Evolutionary conservation across 139 green algal genomes (phyloP), one percentile per base, ranked within the genome.

Genomic region (Ettlia oleoabundans): DNA sequence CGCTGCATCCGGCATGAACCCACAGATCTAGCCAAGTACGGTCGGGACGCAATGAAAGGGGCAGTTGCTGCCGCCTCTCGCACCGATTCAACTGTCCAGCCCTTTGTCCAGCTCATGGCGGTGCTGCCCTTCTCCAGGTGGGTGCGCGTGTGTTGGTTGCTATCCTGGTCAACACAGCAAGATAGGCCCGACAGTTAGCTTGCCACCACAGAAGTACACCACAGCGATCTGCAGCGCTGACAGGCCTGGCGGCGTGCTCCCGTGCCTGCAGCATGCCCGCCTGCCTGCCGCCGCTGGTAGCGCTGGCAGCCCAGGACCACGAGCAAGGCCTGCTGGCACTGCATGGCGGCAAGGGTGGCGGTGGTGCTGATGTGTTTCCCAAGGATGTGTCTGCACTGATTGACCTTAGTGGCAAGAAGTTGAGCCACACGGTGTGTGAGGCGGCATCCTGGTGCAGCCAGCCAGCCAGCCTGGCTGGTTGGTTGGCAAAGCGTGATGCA

Each of bases 371-470:
- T 5, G 38, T 71, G 58, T 81, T 81, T 19, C 75, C 75, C 1
- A 38, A 55, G n/a, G 75, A 71, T 2, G 58, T 81, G 58, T 28
- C 33, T 13, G 55, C 80, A 18, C 88, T 93, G 42, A 80, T 94
- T 43, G 91, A 94, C 75, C 53, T 93, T 41, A 77, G 71, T 38
- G 90, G 90, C 83, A 93, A 94, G 86, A 87, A 86, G 47, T 90
- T 83, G 80, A 51, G 90, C n/a, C 91, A 94, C 86, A 93, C 86
- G n/a, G 91, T 86, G 41, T 33, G 69, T 28, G 4, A 64, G 42
- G 55, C 9, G 40, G 52, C 42, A 19, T 21, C 43, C 18, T 61
- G 38, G 18, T 41, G 9, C 10, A 38, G 24, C 41, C 70, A 41
- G 9, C 26, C 43, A 71, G 24, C 13, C 33, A 53, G 43, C n/a